Evolutionary conservation across 1,139 yeast species (phyloP).

Genomic region (Candida dubliniensis): DNA sequence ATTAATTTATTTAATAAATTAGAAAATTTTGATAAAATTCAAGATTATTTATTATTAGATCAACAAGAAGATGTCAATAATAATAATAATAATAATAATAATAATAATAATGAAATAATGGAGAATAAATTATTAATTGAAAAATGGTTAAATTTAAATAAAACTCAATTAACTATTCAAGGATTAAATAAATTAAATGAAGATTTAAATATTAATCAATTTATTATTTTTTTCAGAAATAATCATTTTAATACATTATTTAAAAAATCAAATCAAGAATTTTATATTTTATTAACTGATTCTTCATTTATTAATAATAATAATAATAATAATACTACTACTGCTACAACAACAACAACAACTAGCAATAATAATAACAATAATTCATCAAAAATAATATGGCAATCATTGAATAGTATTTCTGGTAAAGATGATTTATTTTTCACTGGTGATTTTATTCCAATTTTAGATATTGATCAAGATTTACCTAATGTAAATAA

Average conservation of each 20-base stretch:
- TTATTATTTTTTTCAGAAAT: conserved; percentile 75
- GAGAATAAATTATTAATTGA: conserved; percentile 20
- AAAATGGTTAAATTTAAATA: conserved; percentile 51
- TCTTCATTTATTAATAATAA: conserved; percentile 49
- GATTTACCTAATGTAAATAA: conserved; percentile 20
- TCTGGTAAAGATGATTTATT: conserved; percentile 68
- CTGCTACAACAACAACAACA: too few species aligned
- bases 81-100: too few species aligned
- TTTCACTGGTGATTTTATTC: conserved; percentile 60
- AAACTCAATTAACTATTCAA: conserved; percentile 67
- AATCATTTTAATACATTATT: conserved; percentile 78
- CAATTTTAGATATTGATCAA: conserved; percentile 26
- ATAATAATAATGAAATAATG: conserved; percentile 5
- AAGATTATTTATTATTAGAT: conserved; percentile 33
- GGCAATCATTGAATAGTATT: conserved; percentile 73
- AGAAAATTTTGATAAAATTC: conserved; percentile 47
- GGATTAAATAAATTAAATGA: conserved; percentile 55
- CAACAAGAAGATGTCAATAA: conserved; percentile 16
- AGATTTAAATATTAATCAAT: conserved; percentile 36
- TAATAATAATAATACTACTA: too few species aligned
- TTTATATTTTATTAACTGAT: conserved; percentile 72
- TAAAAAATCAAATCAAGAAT: conserved; percentile 48
- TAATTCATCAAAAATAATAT: conserved; percentile 50
- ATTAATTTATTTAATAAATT: conserved; percentile 26
- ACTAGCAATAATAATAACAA: too few species aligned